A percentile compares a stretch with the other conserved stretches of the same genome.
Evolutionary conservation across 257 asterid genomes (phyloP).

Genomic region (Nicotiana obtusifolia): DNA sequence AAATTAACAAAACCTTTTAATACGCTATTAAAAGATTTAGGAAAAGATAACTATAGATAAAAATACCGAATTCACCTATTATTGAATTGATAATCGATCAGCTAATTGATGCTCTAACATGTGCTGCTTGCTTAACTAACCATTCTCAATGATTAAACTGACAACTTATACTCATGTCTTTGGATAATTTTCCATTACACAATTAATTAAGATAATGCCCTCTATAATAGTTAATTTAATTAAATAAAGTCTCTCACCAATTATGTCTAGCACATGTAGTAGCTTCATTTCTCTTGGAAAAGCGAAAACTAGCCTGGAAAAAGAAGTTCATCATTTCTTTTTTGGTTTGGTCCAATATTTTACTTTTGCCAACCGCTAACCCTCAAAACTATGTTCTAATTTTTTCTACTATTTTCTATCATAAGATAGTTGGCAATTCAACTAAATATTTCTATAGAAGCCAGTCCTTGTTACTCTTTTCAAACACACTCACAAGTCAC

Average conservation of each 20-base stretch:
- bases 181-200: background rate
- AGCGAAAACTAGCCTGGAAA: background rate
- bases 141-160: background rate
- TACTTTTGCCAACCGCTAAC: background rate
- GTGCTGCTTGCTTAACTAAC: background rate
- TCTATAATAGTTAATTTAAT: background rate
- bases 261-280: background rate
- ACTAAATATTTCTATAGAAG: background rate
- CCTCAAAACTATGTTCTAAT: background rate
- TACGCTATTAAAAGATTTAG: background rate
- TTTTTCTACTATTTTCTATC: background rate
- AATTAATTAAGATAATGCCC: background rate
- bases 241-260: background rate
- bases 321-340: background rate
- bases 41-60: background rate
- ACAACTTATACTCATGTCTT: background rate
- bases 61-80: background rate
- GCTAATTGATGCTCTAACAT: conserved; percentile 7
- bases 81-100: background rate
- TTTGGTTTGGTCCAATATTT: background rate
- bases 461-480: background rate
- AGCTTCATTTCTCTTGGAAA: background rate
- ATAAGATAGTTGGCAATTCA: background rate
- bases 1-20: background rate
- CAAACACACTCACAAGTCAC: background rate